phyloP scores from a whole-genome alignment of 257 asterid genomes.

The Forsythia viridissima region DNA sequence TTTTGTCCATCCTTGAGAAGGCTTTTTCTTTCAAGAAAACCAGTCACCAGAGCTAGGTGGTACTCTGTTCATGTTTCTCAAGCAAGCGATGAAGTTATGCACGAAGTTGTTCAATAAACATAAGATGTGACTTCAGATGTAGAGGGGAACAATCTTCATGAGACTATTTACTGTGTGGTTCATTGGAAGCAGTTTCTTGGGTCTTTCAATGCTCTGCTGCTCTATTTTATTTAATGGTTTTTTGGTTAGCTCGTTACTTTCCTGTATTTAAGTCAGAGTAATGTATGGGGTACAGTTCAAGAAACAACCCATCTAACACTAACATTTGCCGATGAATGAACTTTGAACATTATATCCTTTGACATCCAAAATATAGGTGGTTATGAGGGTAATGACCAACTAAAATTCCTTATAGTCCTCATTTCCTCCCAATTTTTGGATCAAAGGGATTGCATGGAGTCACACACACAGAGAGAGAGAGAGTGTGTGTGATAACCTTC shows the following conservation, averaged over 20 bases:
- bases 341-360: neutral
- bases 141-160: neutral
- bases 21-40: neutral
- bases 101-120: neutral
- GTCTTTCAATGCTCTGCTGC: neutral
- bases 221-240: neutral
- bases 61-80: neutral
- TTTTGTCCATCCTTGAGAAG: neutral
- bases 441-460: neutral
- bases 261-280: neutral
- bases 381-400: neutral
- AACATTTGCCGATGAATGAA: neutral
- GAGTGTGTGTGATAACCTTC: neutral
- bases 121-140: neutral
- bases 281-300: neutral
- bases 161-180: neutral
- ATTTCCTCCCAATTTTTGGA: slow-evolving; percentile 12
- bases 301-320: neutral
- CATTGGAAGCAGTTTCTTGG: neutral
- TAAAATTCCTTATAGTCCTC: neutral
- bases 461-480: neutral
- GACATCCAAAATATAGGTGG: neutral
- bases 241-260: neutral
- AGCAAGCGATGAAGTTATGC: neutral
- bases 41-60: neutral